Percentiles rank a stretch among this genome's conserved stretches.
These are phyloP conservation scores for Wickerhamiella galacta DNA, from an alignment of 805 yeast genomes.

Conservation along the genomic window DNA sequence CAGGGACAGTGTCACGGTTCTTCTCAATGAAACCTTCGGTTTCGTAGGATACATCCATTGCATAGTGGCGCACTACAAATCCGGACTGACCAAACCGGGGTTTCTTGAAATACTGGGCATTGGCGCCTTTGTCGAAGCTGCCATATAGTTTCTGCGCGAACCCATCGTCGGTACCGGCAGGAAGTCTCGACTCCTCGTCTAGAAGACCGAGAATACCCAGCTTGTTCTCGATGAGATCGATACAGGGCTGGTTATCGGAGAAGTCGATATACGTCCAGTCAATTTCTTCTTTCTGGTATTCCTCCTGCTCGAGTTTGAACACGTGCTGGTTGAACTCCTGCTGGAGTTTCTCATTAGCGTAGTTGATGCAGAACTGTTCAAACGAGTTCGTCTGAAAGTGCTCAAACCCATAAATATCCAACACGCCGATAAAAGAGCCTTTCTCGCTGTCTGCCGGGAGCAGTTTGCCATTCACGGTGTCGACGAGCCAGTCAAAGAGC, in stretches of 20 bases:
- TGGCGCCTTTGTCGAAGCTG: slow-evolving; percentile 63
- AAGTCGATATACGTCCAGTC: slow-evolving; percentile 95
- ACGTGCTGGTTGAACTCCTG: slow-evolving; percentile 97
- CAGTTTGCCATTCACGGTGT: slow-evolving; percentile 62
- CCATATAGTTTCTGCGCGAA: slow-evolving; percentile 85
- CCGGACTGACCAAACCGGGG: slow-evolving; percentile 89
- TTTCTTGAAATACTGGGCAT: slow-evolving; percentile 63
- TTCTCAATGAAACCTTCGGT: slow-evolving; percentile 91
- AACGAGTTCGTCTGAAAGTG: slow-evolving; percentile 88
- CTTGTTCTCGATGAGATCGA: slow-evolving; percentile 74
- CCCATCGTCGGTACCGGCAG: slow-evolving; percentile 81
- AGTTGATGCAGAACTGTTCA: slow-evolving; percentile 94
- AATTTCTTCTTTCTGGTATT: slow-evolving; percentile 77
- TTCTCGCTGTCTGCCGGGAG: slow-evolving; percentile 31
- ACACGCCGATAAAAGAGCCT: slow-evolving; percentile 79
- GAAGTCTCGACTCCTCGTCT: slow-evolving; percentile 91
- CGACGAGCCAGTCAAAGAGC: slow-evolving; percentile 88
- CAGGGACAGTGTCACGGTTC: slow-evolving; percentile 94
- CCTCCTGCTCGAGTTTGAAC: slow-evolving; percentile 92
- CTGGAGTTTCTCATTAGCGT: slow-evolving; percentile 91
- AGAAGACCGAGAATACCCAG: slow-evolving; percentile 74
- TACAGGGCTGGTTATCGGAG: slow-evolving; percentile 93
- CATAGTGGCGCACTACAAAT: slow-evolving; percentile 84
- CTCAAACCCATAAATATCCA: slow-evolving; percentile 95
- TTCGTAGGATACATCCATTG: slow-evolving; percentile 83